Evolutionary conservation across 129 eudicot genomes (phyloP).

Genomic region (Flaveria bidentis): DNA sequence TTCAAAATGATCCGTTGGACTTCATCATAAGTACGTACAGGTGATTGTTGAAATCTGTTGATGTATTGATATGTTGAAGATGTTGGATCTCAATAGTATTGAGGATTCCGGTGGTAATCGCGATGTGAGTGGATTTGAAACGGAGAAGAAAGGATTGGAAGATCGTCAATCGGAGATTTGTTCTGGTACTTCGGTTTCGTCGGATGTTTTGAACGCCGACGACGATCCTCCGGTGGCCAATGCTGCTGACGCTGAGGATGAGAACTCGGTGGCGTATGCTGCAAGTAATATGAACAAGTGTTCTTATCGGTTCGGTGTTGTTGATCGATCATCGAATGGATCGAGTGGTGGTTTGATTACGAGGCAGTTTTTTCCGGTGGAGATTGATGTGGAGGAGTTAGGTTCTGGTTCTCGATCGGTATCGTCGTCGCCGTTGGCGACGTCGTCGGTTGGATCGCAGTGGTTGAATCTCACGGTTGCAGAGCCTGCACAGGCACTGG

Average conservation of each 20-base stretch:
- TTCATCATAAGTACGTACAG: neutral
- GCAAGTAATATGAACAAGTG: constrained; percentile 21
- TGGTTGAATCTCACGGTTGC: constrained; percentile 67
- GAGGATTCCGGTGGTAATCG: constrained; percentile 25
- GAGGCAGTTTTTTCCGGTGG: constrained; percentile 66
- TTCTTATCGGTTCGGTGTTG: constrained; percentile 5
- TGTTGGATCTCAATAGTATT: constrained; percentile 69
- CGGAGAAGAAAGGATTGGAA: constrained; percentile 18
- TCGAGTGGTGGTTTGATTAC: constrained; percentile 40
- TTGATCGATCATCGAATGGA: constrained; percentile 17
- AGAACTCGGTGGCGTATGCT: constrained; percentile 21
- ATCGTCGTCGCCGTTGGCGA: constrained; percentile 19
- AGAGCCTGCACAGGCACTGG: constrained; percentile 34
- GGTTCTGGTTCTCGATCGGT: constrained; percentile 32
- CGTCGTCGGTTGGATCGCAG: constrained; percentile 35
- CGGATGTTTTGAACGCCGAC: constrained; percentile 47
- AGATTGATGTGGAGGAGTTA: constrained; percentile 33
- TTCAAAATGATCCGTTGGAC: constrained; percentile 2
- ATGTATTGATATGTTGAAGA: constrained; percentile 20
- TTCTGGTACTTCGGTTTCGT: constrained; percentile 49
- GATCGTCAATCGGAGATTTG: constrained; percentile 37
- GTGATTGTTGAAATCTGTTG: constrained; percentile 9
- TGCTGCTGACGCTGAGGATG: constrained; percentile 33
- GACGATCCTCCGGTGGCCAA: constrained; percentile 36
- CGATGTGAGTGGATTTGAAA: constrained; percentile 27